These are phyloP conservation scores for Ophiostoma pallidulum DNA, from an alignment of 2,329 filamentous ascomycete species.

Conservation along the genomic window DNA sequence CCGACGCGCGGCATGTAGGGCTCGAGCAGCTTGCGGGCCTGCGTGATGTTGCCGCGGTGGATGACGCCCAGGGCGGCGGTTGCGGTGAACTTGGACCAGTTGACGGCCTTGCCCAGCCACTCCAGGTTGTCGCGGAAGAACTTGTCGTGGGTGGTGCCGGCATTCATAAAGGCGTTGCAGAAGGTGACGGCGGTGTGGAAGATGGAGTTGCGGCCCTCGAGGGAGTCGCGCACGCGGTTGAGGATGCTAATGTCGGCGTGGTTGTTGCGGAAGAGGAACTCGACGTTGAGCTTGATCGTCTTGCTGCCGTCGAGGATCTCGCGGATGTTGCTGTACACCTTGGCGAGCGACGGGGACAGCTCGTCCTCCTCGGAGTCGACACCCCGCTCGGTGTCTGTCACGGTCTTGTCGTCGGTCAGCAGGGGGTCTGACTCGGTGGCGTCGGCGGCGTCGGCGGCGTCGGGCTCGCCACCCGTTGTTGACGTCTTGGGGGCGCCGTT, in stretches of 20 bases:
- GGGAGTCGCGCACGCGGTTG: slow-evolving; percentile 91
- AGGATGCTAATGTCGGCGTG: slow-evolving; percentile 84
- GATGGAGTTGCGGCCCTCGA: slow-evolving; percentile 94
- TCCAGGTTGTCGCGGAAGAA: slow-evolving; percentile 98
- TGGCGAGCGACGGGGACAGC: slow-evolving; percentile 40
- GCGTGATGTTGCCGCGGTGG: slow-evolving; percentile 86
- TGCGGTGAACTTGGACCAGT: slow-evolving; percentile 99
- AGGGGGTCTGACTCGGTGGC: slow-evolving; percentile 40
- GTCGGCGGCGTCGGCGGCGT: slow-evolving; percentile 33
- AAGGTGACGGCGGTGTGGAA: slow-evolving; percentile 97
- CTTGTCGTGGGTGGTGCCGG: slow-evolving; percentile 93
- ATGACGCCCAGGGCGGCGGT: slow-evolving; percentile 95
- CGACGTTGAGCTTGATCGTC: slow-evolving; percentile 87
- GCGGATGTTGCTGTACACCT: slow-evolving; percentile 54
- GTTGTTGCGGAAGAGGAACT: slow-evolving; percentile 85
- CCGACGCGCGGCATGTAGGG: slow-evolving; percentile 81
- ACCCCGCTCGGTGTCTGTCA: slow-evolving; percentile 30
- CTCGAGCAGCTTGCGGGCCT: slow-evolving; percentile 86
- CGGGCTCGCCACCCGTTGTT: too few species aligned
- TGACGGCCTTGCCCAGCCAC: slow-evolving; percentile 96
- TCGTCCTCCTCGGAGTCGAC: slow-evolving; percentile 35
- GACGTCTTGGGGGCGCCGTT: background rate
- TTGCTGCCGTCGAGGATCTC: slow-evolving; percentile 76
- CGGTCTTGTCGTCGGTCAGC: slow-evolving; percentile 41
- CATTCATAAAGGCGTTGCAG: slow-evolving; percentile 98